Percentiles rank a stretch among this genome's conserved stretches.
Conservation (phyloP, 331 rosid species). For the Erythrophleum ivorense region DNA sequence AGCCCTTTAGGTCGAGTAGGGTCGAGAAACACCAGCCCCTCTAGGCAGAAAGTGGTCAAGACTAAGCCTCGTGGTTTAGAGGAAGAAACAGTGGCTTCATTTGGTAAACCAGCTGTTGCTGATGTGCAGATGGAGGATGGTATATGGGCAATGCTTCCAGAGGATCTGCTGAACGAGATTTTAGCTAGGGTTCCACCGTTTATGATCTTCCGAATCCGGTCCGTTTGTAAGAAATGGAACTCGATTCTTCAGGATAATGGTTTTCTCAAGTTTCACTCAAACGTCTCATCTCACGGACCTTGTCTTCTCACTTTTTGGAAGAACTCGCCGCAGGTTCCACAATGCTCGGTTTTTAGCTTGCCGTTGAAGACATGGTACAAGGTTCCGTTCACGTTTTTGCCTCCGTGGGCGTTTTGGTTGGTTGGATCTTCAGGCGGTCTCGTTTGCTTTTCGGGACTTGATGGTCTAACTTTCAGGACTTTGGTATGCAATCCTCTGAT, state of each 20-base stretch:
- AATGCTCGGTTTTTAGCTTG: constrained; percentile 88
- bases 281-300: constrained; percentile 89
- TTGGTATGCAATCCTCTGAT: constrained; percentile 90
- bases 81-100: constrained; percentile 81
- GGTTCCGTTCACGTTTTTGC: constrained; percentile 84
- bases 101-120: constrained; percentile 69
- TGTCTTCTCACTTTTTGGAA: constrained; percentile 90
- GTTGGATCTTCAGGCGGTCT: constrained; percentile 91
- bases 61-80: constrained; percentile 92
- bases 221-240: constrained; percentile 86
- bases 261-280: constrained; percentile 81
- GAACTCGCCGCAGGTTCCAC: constrained; percentile 75
- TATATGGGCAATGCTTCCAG: constrained; percentile 93
- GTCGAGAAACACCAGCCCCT: constrained; percentile 91
- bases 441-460: constrained; percentile 90
- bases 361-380: constrained; percentile 86
- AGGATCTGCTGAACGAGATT: constrained; percentile 87
- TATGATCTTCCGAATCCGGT: constrained; percentile 80
- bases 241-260: constrained; percentile 73
- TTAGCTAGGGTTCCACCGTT: constrained; percentile 90
- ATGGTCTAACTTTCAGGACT: constrained; percentile 74
- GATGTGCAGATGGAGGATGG: constrained; percentile 92
- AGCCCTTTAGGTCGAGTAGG: constrained; percentile 82
- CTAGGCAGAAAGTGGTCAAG: constrained; percentile 78
- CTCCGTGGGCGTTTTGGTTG: constrained; percentile 92